phyloP scores from a whole-genome alignment of 75 land plant genomes.

The Selaginella moellendorffii region DNA sequence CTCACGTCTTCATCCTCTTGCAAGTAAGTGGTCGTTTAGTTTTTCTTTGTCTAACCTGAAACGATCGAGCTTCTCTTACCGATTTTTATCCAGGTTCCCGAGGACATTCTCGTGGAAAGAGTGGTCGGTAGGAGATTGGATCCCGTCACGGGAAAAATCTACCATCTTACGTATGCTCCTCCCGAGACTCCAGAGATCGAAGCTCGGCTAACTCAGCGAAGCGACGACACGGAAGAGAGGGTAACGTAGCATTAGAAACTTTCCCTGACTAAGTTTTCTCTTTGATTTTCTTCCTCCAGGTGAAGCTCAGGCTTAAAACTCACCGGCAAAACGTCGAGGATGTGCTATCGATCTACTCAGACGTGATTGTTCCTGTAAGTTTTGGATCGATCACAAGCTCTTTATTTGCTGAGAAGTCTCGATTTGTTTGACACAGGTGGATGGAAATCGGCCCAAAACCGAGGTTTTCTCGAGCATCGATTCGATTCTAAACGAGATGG shows the following conservation, averaged over 20 bases:
- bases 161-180: slow-evolving; percentile 6
- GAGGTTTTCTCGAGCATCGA: neutral
- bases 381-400: neutral
- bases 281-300: neutral
- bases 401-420: neutral
- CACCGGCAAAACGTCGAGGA: neutral
- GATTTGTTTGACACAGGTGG: neutral
- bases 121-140: slow-evolving; percentile 1
- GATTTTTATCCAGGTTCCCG: slow-evolving; percentile 2
- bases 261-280: neutral
- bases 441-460: neutral
- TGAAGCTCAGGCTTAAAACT: neutral
- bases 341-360: neutral
- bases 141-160: slow-evolving; percentile 6
- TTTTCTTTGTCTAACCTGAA: neutral
- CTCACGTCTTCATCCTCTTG: slow-evolving; percentile 1
- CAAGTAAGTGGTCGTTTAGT: neutral
- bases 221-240: slow-evolving; percentile 5
- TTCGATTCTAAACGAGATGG: neutral
- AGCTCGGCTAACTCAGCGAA: slow-evolving; percentile 7
- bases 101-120: neutral
- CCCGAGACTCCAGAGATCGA: neutral
- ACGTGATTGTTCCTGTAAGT: neutral
- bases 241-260: neutral
- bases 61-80: neutral